A percentile compares a stretch with the other conserved stretches of the same genome.
These are phyloP conservation scores for Paramecium caudatum DNA, from an alignment of 73 alveolate genomes.

Conservation along the genomic window DNA sequence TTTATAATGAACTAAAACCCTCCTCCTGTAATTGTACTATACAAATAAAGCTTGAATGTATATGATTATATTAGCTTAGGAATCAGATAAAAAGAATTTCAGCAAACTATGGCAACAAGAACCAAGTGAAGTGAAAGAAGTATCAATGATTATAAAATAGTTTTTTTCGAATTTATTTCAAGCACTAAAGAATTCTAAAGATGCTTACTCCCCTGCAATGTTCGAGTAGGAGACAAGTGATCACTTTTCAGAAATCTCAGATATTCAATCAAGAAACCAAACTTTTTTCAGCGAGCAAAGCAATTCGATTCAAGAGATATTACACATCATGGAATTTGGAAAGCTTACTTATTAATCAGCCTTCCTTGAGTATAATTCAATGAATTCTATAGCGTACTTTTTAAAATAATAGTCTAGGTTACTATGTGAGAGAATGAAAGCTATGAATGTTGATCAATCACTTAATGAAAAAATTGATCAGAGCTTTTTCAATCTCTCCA, in stretches of 20 bases:
- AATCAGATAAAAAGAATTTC: neutral
- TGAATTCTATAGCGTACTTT: neutral
- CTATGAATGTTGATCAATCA: neutral
- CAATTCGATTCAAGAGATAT: slow-evolving; percentile 6
- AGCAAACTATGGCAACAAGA: slow-evolving; percentile 44
- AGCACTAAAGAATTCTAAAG: slow-evolving; percentile 20
- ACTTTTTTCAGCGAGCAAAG: neutral
- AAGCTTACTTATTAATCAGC: neutral
- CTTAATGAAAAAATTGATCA: neutral
- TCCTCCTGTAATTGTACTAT: slow-evolving; percentile 46
- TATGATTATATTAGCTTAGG: neutral
- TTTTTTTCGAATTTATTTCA: slow-evolving; percentile 31
- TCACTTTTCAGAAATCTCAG: slow-evolving; percentile 20
- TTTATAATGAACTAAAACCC: slow-evolving; percentile 27
- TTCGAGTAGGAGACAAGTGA: slow-evolving; percentile 18
- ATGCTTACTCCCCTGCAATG: neutral
- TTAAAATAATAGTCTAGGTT: neutral
- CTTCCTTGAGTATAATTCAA: slow-evolving; percentile 7
- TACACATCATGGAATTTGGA: neutral
- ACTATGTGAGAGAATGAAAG: slow-evolving; percentile 26
- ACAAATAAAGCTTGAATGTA: slow-evolving; percentile 43
- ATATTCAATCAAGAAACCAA: neutral
- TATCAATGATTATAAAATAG: neutral
- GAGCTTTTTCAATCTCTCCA: slow-evolving; percentile 12
- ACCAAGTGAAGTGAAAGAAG: slow-evolving; percentile 61